Percentiles rank a stretch among this genome's conserved stretches.
phyloP scores from a whole-genome alignment of 176 grass and related monocot species.

The Triticum monococcum region DNA sequence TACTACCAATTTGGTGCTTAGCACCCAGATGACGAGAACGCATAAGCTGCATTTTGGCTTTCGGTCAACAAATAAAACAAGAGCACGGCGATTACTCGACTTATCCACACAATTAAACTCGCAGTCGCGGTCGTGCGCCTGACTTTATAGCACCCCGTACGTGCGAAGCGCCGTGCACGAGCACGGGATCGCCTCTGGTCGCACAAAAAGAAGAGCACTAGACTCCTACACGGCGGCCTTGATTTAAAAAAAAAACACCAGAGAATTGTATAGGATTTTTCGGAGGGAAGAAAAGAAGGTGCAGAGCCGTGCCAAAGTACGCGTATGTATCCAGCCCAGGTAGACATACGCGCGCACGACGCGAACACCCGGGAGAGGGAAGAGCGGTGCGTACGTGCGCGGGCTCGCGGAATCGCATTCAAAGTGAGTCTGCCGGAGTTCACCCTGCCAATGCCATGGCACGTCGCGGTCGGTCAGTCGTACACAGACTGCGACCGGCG shows the following conservation, averaged over 20 bases:
- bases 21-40: no score
- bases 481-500: background rate
- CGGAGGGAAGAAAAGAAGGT: background rate
- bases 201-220: background rate
- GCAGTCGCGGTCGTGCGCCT: slow-evolving; percentile 18
- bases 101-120: background rate
- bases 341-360: background rate
- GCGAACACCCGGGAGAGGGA: no score
- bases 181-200: background rate
- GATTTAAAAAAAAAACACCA: background rate
- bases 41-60: background rate
- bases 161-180: slow-evolving; percentile 23
- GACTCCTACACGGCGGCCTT: background rate
- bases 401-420: background rate
- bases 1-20: no score
- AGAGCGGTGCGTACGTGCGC: no score
- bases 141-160: background rate
- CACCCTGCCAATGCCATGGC: background rate
- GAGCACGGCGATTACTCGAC: background rate
- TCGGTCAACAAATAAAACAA: background rate
- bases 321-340: background rate
- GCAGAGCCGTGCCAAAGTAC: background rate
- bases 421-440: background rate
- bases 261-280: no score
- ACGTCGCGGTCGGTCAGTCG: background rate